Base-by-base conservation (phyloP, 23 red algal genomes). In the Agarophyton chilense region DNA sequence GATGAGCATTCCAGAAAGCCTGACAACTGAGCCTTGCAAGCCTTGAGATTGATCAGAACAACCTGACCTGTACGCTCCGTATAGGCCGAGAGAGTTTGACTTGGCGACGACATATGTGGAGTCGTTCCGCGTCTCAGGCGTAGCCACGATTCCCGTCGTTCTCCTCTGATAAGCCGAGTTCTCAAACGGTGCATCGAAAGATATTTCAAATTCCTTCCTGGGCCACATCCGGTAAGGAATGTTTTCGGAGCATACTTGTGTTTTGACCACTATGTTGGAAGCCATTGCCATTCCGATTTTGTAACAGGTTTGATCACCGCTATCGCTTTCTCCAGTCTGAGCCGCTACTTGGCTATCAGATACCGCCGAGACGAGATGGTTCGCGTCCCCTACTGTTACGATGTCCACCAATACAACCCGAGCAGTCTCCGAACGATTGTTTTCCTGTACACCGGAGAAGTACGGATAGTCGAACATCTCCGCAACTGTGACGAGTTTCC, bases 381-480 rank as follows among this genome's bases (percentile, higher is more conserved):
- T 77, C 10, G 50, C 38, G 22, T 79, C 62, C 22, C 73, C 86
- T 22, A 79, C 6, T 78, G 56, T 68, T 29, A 72, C 67, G 36
- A 90, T 77, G 41, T 79, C 86, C 55, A 90, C 73, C 53, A 77
- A 33, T 32, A 90, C 86, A 46, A 90, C 58, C 6, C 86, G 58
- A 28, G 39, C 36, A 31, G 68, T 78, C 52, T 90, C 86, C 8
- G 86, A 78, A 34, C 52, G 56, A 79, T 90, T 90, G n/a, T 21
- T 47, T 63, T 72, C 86, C 76, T 90, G 86, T 31, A 90, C 56
- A 14, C 86, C 86, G 53, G 86, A 90, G 19, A 90, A 17, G 40
- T 90, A 79, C 33, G 73, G 72, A 54, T 79, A 90, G 28, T 90
- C 86, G 54, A 78, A 90, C 26, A 49, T 64, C 35, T 90, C 86